Evolutionary conservation across 129 eudicot genomes (phyloP), one percentile per base, ranked within the genome.

Genomic region (Oenanthe sinensis): DNA sequence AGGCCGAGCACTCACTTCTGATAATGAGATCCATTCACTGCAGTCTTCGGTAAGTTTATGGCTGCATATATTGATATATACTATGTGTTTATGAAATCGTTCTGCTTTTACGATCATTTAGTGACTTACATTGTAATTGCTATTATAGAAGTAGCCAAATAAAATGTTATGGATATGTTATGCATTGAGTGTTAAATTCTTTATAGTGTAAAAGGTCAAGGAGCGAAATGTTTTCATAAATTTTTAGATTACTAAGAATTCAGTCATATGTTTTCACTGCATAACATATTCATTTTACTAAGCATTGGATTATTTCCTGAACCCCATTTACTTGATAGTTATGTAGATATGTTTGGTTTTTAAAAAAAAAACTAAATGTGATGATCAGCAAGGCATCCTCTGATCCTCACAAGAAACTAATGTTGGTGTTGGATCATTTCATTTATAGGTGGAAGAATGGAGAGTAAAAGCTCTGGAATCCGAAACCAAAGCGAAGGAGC

Each of bases 391-490:
- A 50, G 17, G 58, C 8, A 52, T 52, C 60, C n/a, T n/a, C n/a
- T n/a, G n/a, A n/a, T n/a, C n/a, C 60, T 54, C 10, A 20, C 62
- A 20, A 20, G 26, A 54, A 54, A 54, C 62, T 54, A 22, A 45
- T 24, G 49, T 26, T 14, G 13, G 44, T 40, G 40, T 26, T 8
- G n/a, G 40, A 4, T 33, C 36, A 33, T 33, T 33, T 54, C 79
- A 73, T 77, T 80, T 39, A 49, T 79, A 95, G 98, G 93, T 88
- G 81, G 84, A 87, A 81, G 90, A 91, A 77, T 95, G 97, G 98
- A 90, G 82, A 71, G 87, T 79, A 63, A 95, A 86, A 84, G 94
- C 98, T 28, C 75, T 74, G 9, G 77, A 72, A n/a, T 85, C 78
- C 5, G 93, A 91, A 83, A 65, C 15, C 28, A 87, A 84, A 85